Percentiles rank a stretch among this genome's conserved stretches.
Evolutionary conservation across 129 eudicot genomes (phyloP).

Genomic region (Apium graveolens): DNA sequence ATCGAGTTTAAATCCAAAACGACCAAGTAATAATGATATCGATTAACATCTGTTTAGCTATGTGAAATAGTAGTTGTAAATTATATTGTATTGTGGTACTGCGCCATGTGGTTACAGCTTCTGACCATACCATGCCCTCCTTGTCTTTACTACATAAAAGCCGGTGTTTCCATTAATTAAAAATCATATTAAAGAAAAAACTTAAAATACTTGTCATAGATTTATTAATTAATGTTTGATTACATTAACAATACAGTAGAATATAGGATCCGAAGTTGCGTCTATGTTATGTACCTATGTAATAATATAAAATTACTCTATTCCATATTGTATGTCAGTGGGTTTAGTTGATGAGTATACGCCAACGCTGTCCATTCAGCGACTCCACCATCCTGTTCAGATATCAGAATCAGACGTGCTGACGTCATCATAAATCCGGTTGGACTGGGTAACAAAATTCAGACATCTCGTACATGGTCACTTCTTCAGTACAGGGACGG

Average conservation of each 20-base stretch:
- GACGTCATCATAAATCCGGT: neutral
- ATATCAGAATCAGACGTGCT: neutral
- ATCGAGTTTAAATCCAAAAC: too few species aligned
- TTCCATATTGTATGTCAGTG: neutral
- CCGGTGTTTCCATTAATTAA: neutral
- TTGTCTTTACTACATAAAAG: slow-evolving; percentile 4
- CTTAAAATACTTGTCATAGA: neutral
- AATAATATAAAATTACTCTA: neutral
- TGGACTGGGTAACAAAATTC: neutral
- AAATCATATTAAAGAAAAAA: neutral
- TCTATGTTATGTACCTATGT: neutral
- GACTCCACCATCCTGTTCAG: neutral
- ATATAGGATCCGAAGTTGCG: neutral
- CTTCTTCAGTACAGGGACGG: neutral
- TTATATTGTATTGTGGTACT: neutral
- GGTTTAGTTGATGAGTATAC: neutral
- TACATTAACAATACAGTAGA: too few species aligned
- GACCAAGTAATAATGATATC: too few species aligned
- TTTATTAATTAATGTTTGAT: neutral
- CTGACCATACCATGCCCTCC: neutral
- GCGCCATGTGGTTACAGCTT: slow-evolving; percentile 5
- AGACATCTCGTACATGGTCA: neutral
- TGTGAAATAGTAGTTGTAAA: neutral
- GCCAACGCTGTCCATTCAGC: neutral
- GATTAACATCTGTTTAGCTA: neutral